Conservation (phyloP, 805 yeast genomes). For the Zygotorulaspora florentina region DNA sequence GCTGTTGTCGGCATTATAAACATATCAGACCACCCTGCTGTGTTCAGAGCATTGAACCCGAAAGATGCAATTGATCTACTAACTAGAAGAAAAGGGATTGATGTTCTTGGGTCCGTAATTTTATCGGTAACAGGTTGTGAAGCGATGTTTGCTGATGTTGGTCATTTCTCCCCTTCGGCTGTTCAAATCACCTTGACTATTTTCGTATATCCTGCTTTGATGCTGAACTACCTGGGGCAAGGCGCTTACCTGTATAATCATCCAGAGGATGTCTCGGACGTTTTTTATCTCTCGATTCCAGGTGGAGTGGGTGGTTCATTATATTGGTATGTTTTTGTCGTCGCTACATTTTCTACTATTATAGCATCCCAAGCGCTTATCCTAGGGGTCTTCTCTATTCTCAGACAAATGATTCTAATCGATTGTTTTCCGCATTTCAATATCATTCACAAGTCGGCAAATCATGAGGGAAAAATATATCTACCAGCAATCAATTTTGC, state of each 20-base stretch:
- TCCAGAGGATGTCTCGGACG: conserved; percentile 40
- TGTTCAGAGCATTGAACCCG: conserved; percentile 50
- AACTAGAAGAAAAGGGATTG: conserved; percentile 37
- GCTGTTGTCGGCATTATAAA: conserved; percentile 45
- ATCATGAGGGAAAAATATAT: conserved; percentile 48
- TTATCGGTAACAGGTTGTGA: conserved; percentile 56
- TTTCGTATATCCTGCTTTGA: conserved; percentile 50
- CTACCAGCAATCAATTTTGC: conserved; percentile 49
- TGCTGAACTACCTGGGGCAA: conserved; percentile 55
- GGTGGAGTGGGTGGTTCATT: conserved; percentile 43
- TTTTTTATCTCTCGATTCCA: conserved; percentile 49
- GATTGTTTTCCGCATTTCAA: conserved; percentile 52
- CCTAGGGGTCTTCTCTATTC: conserved; percentile 50
- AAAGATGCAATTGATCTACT: conserved; percentile 46
- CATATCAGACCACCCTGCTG: conserved; percentile 40
- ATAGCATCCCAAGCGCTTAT: conserved; percentile 61
- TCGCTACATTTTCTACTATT: conserved; percentile 52
- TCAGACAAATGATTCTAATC: conserved; percentile 48
- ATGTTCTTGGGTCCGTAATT: conserved; percentile 48
- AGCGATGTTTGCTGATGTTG: conserved; percentile 62
- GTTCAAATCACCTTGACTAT: conserved; percentile 44
- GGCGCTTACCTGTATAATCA: conserved; percentile 44
- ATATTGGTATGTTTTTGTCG: conserved; percentile 49
- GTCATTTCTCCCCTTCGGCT: conserved; percentile 50
- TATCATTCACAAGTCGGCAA: conserved; percentile 43